These are phyloP conservation scores for Streptanthus diversifolius DNA, from an alignment of 345 rosid genomes.

Conservation along the genomic window DNA sequence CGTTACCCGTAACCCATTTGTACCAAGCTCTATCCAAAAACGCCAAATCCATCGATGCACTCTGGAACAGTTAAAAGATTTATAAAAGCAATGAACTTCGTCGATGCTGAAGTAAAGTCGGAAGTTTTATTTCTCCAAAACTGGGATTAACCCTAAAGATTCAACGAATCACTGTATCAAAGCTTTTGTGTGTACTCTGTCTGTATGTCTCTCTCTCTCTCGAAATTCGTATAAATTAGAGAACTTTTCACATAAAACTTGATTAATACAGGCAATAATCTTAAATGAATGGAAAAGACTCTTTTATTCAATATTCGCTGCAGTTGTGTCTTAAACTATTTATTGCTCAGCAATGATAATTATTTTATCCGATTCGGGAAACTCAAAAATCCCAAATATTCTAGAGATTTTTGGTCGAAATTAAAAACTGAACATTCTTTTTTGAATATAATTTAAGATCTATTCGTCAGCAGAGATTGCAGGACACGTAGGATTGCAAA, in stretches of 20 bases:
- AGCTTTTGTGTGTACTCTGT: background rate
- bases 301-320: constrained; percentile 6
- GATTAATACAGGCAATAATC: background rate
- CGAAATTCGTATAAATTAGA: background rate
- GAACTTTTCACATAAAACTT: background rate
- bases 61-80: background rate
- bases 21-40: constrained; percentile 65
- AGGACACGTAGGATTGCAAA: constrained; percentile 81
- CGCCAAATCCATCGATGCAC: constrained; percentile 56
- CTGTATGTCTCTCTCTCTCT: background rate
- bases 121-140: background rate
- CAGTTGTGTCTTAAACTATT: background rate
- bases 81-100: constrained; percentile 7
- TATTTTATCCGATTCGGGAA: background rate
- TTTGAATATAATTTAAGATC: background rate
- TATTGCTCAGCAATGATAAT: constrained; percentile 1
- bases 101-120: constrained; percentile 5
- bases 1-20: constrained; percentile 57
- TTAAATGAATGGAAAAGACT: background rate
- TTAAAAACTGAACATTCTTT: background rate
- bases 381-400: background rate
- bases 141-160: background rate
- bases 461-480: constrained; percentile 35
- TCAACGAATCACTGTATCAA: background rate
- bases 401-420: background rate